Base-by-base conservation (phyloP, 2,329 filamentous ascomycete genomes). In the Exophiala calicioides region DNA sequence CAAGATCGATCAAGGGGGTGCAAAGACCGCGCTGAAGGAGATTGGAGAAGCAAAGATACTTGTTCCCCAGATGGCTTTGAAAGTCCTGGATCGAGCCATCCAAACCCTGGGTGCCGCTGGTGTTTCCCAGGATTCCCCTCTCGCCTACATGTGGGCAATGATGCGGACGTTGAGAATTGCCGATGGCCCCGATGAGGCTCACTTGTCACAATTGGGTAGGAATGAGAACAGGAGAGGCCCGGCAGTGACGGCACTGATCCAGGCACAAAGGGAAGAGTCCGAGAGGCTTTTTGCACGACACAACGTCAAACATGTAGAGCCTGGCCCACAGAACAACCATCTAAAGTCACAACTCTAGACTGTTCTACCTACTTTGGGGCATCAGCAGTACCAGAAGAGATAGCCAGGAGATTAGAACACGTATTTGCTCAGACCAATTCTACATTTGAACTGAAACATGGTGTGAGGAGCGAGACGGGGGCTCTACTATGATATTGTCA, bases 111-210 rank as follows among this genome's bases (percentile, higher is more conserved):
- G 93, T 50, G 93, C 84, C 50, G 89, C 87, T 3, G 93, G 93
- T 65, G 86, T 98, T 37, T 87, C 82, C 63, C 93, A 97, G 75
- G 93, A 98, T 64, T 97, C 93, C 1, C 93, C 93, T 15, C 75
- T 98, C 55, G 90, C 90, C 9, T 78, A 76, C 65, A 58, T 58
- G 55, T 59, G 57, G 57, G 84, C 90, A 81, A 95, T 88, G 82
- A 87, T 90, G 62, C 77, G 90, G 48, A 95, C 90, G 5, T 76
- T 95, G 68, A 78, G 88, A 52, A 81, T 95, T 58, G 90, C 89
- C 0, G 93, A 98, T 69, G 93, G 93, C 0, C 93, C 93, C 0
- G 93, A 98, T 70, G 93, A 98, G 80, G 93, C 97, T 54, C 93
- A 95, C 67, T 70, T 90, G 72, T 53, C 75, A 67, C 68, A 74